A percentile compares a stretch with the other conserved stretches of the same genome.
phyloP scores from a whole-genome alignment of 148 eudicot species.

The Pouteria glomerata region DNA sequence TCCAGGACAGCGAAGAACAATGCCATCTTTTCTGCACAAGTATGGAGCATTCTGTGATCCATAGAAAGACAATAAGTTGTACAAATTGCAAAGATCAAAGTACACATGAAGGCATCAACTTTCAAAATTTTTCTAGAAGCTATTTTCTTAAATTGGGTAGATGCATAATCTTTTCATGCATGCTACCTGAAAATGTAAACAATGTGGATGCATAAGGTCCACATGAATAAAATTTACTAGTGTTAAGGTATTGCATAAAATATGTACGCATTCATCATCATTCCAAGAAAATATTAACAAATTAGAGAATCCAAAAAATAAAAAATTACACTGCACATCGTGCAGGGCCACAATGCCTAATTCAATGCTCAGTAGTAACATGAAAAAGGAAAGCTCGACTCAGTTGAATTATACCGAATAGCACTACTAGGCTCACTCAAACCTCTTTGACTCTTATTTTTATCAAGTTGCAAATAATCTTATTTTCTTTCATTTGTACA shows the following conservation, averaged over 20 bases:
- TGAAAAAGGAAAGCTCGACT: not conserved
- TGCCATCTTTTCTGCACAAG: conserved; percentile 89
- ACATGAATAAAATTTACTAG: not conserved
- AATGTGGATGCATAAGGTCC: not conserved
- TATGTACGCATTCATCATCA: no score
- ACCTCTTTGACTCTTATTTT: not conserved
- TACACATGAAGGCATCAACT: not conserved
- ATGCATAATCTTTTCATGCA: not conserved
- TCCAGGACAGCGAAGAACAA: conserved; percentile 74
- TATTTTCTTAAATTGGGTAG: not conserved
- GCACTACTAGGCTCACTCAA: not conserved
- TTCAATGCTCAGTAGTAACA: not conserved
- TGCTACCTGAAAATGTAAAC: conserved; percentile 5
- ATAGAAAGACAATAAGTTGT: conserved; percentile 3
- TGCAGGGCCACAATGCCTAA: not conserved
- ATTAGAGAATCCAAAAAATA: no score
- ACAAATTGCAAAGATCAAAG: not conserved
- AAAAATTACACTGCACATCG: no score
- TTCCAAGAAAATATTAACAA: no score
- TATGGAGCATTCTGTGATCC: conserved; percentile 83
- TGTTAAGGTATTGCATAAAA: not conserved
- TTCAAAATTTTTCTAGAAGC: no score
- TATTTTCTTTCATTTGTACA: not conserved
- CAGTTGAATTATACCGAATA: not conserved
- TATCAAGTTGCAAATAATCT: not conserved